Percentiles rank a stretch among this genome's conserved stretches.
These are phyloP conservation scores for Fusarium incarnatum DNA, from an alignment of 2,329 filamentous ascomycete species.

Conservation along the genomic window DNA sequence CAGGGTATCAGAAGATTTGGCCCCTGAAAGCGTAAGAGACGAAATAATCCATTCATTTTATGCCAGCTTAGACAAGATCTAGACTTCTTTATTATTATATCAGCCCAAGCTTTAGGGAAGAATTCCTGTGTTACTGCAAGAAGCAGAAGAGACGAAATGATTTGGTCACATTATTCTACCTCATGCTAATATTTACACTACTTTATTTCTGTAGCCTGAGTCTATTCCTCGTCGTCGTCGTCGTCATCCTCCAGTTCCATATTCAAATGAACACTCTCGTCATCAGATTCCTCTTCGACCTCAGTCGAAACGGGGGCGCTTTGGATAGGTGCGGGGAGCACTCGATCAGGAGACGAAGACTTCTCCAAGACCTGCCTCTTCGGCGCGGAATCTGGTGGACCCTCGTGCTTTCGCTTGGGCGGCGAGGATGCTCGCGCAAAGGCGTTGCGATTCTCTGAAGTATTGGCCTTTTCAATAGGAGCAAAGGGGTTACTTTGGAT, in stretches of 20 bases:
- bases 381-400: conserved; percentile 47
- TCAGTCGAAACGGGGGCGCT: conserved; percentile 41
- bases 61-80: too few species aligned
- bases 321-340: conserved; percentile 18
- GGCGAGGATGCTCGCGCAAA: conserved; percentile 44
- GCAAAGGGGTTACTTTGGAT: conserved; percentile 54
- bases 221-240: conserved; percentile 49
- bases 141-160: too few species aligned
- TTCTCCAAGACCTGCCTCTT: conserved; percentile 58
- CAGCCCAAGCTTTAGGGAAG: neutral
- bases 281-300: conserved; percentile 47
- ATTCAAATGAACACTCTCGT: conserved; percentile 68
- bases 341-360: conserved; percentile 37
- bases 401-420: conserved; percentile 57
- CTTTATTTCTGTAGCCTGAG: neutral
- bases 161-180: too few species aligned
- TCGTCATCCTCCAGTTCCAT: conserved; percentile 69
- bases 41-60: neutral
- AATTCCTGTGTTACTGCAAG: neutral
- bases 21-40: neutral
- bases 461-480: conserved; percentile 38
- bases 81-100: too few species aligned
- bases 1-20: neutral
- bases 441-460: conserved; percentile 17
- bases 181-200: neutral